Base-by-base conservation (phyloP, 2,329 filamentous ascomycete species). In the Biscogniauxia marginata region DNA sequence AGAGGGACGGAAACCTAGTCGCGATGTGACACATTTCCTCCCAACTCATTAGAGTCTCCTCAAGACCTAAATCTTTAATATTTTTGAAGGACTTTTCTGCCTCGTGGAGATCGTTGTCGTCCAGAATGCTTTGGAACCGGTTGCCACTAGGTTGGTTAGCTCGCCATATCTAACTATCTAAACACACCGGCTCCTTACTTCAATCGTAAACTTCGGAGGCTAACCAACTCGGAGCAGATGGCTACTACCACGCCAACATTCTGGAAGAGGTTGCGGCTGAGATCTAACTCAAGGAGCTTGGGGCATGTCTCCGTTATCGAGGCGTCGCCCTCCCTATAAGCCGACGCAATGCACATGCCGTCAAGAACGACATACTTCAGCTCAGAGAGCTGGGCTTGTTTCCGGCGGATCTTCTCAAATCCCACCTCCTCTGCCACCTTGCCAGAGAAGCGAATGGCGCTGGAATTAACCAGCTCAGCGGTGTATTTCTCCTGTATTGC, bases 381-480 rank as follows among this genome's bases (percentile, higher is more conserved):
- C 65, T 95, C 90, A 53, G 87, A 79, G 25, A 98, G 78, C 68
- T 88, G 79, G 64, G 92, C 88, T 67, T 96, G 86, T 73, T 93
- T 85, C 63, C 83, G 83, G 46, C 89, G 85, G 63, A 97, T 91
- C 78, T 97, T 97, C 64, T 96, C 92, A 65, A 98, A 98, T 24
- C 95, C 95, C 30, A 98, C 85, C 75, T 98, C 93, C 75, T 98
- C 89, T 4, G 91, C 93, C 18, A 93, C 83, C 74, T 98, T 98
- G 39, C 74, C 90, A 75, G 79, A 96, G 80, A 80, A 88, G 53
- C 79, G 75, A 60, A 96, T 88, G 49, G 80, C 78, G 7, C 75
- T 70, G 11, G 74, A 68, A 23, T 71, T 65, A 7, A 71, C 66
- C 13, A 75, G 71, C 55, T 87, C 83, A 2, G 85, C 82, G 3